Base-by-base conservation (phyloP, 1,284 basidiomycete genomes). In the Chalciporus piperatoides region DNA sequence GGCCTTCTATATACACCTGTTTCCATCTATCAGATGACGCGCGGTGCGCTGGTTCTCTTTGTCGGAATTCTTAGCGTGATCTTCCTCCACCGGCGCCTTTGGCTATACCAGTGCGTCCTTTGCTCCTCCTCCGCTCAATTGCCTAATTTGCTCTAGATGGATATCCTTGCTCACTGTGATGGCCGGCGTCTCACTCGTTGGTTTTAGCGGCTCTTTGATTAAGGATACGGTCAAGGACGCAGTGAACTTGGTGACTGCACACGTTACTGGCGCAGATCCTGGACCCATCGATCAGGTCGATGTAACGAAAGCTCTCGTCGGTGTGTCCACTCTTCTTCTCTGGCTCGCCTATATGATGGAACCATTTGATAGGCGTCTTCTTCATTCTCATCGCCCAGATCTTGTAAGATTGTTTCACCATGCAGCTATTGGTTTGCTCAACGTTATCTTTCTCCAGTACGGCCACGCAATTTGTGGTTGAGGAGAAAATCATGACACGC, bases 11-110 rank as follows among this genome's bases (percentile, higher is more conserved):
- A 96, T 68, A 96, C 92, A 1, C 95, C 95, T 21, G 96, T 98
- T 38, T 97, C 93, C 45, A 93, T 99, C 61, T 98, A 92, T 76
- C 96, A 96, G 73, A 98, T 98, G 96, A 92, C 90, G 36, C 84
- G 97, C 56, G 97, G 97, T 37, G 92, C 95, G 11, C 83, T 99
- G 49, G 96, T 99, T 46, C 81, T 99, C 46, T 99, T 97, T 74
- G 97, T 99, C 55, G 97, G 94, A 33, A 68, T 93, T 48, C 82
- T 98, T 57, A 92, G 88, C 47, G 94, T 99, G 62, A 70, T 95
- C 56, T 99, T 99, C 76, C 82, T 99, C 50, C 82, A 81, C 48
- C 83, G 93, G 57, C 78, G 77, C 51, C 80, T 92, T 41, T 86
- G 81, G 80, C 70, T 86, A 51, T 92, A 90, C 68, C 89, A 91